Percentiles rank a stretch among this genome's conserved stretches.
Conservation (phyloP, 2,329 filamentous ascomycete species). For the Arachnomyces sp. region DNA sequence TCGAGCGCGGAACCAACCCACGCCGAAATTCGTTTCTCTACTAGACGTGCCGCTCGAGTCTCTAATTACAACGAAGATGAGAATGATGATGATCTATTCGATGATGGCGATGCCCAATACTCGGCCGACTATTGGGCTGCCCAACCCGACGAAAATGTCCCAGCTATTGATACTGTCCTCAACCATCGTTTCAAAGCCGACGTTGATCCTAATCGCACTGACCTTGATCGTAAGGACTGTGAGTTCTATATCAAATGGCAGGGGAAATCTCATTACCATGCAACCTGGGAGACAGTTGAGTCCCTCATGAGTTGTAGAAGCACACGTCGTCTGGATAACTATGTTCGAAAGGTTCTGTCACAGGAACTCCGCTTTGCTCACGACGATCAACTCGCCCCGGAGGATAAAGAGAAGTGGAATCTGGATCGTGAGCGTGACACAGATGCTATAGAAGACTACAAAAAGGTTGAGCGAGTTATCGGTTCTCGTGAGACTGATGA, state of each 20-base stretch:
- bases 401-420: conserved; percentile 88
- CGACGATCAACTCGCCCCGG: conserved; percentile 66
- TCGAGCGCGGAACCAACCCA: conserved; percentile 58
- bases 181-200: conserved; percentile 74
- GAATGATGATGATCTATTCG: conserved; percentile 48
- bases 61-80: conserved; percentile 63
- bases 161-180: conserved; percentile 84
- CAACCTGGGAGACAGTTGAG: conserved; percentile 84
- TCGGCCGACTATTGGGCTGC: conserved; percentile 64
- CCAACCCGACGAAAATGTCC: conserved; percentile 63
- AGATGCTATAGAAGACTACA: conserved; percentile 82
- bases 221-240: conserved; percentile 58
- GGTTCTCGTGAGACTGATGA: conserved; percentile 72
- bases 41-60: conserved; percentile 69
- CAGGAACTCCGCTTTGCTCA: conserved; percentile 71
- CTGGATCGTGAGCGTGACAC: conserved; percentile 89
- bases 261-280: conserved; percentile 87
- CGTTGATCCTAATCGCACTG: conserved; percentile 34
- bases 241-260: conserved; percentile 96
- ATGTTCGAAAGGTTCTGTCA: conserved; percentile 75
- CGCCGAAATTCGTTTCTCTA: conserved; percentile 85
- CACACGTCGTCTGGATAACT: conserved; percentile 86
- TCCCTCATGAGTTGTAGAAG: conserved; percentile 70
- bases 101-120: conserved; percentile 48
- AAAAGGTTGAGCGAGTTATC: conserved; percentile 87